Base-by-base conservation (phyloP, 148 eudicot species). In the Rhododendron ferrugineum region DNA sequence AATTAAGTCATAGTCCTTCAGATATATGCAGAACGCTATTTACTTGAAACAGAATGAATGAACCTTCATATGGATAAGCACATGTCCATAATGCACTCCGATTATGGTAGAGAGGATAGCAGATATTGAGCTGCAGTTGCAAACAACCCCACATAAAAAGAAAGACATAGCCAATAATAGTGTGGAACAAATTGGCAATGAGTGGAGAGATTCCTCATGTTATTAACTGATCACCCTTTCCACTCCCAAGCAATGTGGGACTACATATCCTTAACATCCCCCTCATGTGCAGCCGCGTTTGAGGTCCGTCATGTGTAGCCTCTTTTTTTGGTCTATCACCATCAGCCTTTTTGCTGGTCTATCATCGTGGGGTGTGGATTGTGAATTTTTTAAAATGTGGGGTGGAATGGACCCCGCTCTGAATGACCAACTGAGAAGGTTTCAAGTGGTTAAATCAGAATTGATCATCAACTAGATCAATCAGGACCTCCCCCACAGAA, bases 31-130 rank as follows among this genome's bases (percentile, higher is more conserved):
- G 22, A 76, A 52, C 22, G 60, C 40, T 70, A n/a, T 85, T 30
- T 76, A 62, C 85, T 1, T n/a, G 62, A 4, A 66, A 62, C 60
- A 14, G 46, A 86, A 62, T 42, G 47, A 85, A 13, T 79, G 62
- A 74, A 95, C 98, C 98, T 94, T 89, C 32, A 93, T 87, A 87
- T 93, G 95, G 83, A 94, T 84, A 85, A 96, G 95, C 49, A 96
- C 98, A 88, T 94, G 98, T 11, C 96, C 98, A 84, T 58, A 94
- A 89, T 96, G 98, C 84, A 93, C 93, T 46, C 98, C 98, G 10
- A 94, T 73, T 50, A 92, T 89, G 7, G 96, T 90, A 82, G 98
- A 96, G 73, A 94, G 92, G 78, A 94, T 92, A 80, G 98, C 94
- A 30, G 98, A 93, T 84, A 94, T 81, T 73, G 98, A 96, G 92